Base-by-base conservation (phyloP, 176 grass and related monocot species). In the Triticum timopheevii region DNA sequence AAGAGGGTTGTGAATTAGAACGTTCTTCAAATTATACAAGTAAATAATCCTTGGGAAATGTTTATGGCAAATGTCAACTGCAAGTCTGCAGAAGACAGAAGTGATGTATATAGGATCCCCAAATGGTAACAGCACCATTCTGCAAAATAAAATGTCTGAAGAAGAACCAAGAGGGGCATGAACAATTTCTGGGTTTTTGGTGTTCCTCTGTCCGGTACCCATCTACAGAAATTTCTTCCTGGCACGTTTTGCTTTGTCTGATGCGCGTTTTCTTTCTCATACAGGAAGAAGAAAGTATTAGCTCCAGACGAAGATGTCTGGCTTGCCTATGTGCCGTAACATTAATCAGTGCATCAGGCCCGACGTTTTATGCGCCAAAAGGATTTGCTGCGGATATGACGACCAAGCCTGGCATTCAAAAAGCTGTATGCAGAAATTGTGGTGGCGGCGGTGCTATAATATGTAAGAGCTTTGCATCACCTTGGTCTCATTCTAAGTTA, bases 361-460 rank as follows among this genome's bases (percentile, higher is more conserved):
- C 88, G 44, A 90, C 87, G 77, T 82, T 89, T 47, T 64, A 61
- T 84, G 42, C 90, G 54, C 85, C 92, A 27, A 86, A 80, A 10
- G 92, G 88, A 79, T 69, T 91, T 36, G 85, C 97, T 4, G 80
- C 82, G 12, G 97, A 84, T 35, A 84, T 68, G 77, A 67, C 49
- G 58, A 90, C 54, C 40, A 65, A 87, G 59, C 13, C 84, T 2
- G 75, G 79, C 44, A 88, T 80, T 23, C 88, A 89, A 82, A 95
- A 95, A 27, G 82, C 92, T 38, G 94, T 99, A 10, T 99, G 97
- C 88, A 73, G 87, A 25, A 99, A 99, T 75, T 99, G 97, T 76
- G 77, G 42, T 1, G 97, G 97, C 35, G 92, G 87, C 5, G 94
- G 97, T 56, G 94, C 91, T 88, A 83, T 99, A 49, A 83, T 99